These are phyloP conservation scores for Mucor irregularis DNA, from an alignment of 371 early-diverging fungal species.

Conservation along the genomic window DNA sequence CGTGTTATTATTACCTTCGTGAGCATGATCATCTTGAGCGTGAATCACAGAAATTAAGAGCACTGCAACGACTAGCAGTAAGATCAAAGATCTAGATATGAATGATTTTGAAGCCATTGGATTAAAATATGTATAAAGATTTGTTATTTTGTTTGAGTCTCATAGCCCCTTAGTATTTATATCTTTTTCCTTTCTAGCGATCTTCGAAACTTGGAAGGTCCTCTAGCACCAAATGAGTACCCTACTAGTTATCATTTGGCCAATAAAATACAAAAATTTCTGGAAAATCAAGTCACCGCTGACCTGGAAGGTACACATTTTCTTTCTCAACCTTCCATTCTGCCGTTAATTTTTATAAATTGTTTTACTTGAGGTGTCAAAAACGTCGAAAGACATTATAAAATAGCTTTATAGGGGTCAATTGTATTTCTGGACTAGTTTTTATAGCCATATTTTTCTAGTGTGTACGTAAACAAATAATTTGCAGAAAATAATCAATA, in stretches of 20 bases:
- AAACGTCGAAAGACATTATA: too few species aligned
- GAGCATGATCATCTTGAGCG: conserved; percentile 17
- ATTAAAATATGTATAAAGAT: neutral
- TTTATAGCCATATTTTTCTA: too few species aligned
- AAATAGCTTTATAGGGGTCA: too few species aligned
- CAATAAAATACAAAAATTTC: conserved; percentile 25
- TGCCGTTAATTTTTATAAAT: too few species aligned
- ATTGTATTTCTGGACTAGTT: too few species aligned
- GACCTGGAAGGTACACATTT: conserved; percentile 12
- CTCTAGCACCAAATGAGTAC: conserved; percentile 3
- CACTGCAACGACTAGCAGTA: conserved; percentile 4
- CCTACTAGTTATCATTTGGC: conserved; percentile 4
- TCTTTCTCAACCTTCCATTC: conserved; percentile 3
- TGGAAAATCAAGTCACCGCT: conserved; percentile 3
- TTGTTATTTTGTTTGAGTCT: too few species aligned
- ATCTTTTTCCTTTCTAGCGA: neutral
- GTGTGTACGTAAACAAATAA: too few species aligned
- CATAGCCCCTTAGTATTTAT: neutral
- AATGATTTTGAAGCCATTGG: conserved; percentile 3
- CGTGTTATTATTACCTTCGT: conserved; percentile 30
- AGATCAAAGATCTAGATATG: neutral
- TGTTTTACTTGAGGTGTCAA: too few species aligned
- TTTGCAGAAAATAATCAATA: too few species aligned
- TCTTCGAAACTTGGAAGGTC: too few species aligned
- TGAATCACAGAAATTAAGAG: neutral